phyloP scores from a whole-genome alignment of 2,329 filamentous ascomycete species.

The Emergomyces africanus region DNA sequence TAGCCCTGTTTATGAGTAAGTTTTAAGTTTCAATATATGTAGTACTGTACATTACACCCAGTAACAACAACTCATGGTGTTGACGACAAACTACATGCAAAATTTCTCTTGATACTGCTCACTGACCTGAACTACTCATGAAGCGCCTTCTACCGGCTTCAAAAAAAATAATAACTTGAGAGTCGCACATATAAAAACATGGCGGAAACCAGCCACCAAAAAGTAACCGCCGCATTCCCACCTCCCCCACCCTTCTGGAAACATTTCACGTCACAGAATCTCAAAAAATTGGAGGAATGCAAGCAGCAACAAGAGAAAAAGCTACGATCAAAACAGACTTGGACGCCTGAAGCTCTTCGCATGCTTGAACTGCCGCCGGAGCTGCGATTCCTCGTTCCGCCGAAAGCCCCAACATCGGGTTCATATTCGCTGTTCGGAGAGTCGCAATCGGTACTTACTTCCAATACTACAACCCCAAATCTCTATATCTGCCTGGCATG shows the following conservation, averaged over 20 bases:
- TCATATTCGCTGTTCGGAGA: slow-evolving; percentile 65
- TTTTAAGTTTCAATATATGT: too few species aligned
- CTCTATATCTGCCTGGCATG: slow-evolving; percentile 7
- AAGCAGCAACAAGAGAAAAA: slow-evolving; percentile 28
- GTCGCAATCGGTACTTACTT: slow-evolving; percentile 39
- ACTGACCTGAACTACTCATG: neutral
- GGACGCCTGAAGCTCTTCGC: slow-evolving; percentile 23
- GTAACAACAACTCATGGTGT: too few species aligned
- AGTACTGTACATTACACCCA: neutral
- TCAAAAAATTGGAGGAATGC: slow-evolving; percentile 44
- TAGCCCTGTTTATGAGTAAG: neutral
- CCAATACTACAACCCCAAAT: neutral
- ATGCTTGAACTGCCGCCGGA: slow-evolving; percentile 50
- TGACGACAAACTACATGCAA: neutral
- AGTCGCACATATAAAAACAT: slow-evolving; percentile 27
- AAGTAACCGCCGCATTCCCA: slow-evolving; percentile 57
- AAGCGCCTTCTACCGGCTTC: neutral
- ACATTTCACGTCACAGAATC: slow-evolving; percentile 67
- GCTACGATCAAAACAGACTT: slow-evolving; percentile 14
- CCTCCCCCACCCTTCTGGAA: slow-evolving; percentile 84
- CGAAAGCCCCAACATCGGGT: slow-evolving; percentile 57
- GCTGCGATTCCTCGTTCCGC: slow-evolving; percentile 67
- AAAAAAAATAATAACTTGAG: slow-evolving; percentile 1
- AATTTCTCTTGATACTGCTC: neutral
- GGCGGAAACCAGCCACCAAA: slow-evolving; percentile 43